Conservation (phyloP, 2,329 filamentous ascomycete genomes). For the Cladosporium sp. region DNA sequence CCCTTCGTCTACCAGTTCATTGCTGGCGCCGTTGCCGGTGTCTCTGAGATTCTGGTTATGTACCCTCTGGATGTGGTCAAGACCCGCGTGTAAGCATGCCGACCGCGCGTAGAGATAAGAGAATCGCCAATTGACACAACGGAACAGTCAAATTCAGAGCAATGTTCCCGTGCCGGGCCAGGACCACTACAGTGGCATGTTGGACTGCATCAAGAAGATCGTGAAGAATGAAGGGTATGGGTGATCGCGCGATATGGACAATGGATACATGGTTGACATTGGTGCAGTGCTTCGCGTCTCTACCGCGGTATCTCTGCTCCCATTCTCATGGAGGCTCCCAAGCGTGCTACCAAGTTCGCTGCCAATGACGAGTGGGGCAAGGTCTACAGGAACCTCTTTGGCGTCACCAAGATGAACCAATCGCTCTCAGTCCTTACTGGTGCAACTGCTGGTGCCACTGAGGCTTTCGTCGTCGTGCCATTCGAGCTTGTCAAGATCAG, state of each 20-base stretch:
- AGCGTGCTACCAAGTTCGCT: slow-evolving; percentile 95
- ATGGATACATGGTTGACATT: slow-evolving; percentile 7
- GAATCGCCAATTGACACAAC: not conserved
- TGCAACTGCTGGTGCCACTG: slow-evolving; percentile 89
- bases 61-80: slow-evolving; percentile 98
- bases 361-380: slow-evolving; percentile 98
- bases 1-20: slow-evolving; percentile 94
- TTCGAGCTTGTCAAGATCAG: slow-evolving; percentile 99
- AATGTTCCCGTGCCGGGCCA: slow-evolving; percentile 58
- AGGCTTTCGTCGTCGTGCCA: slow-evolving; percentile 93
- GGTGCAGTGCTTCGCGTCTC: slow-evolving; percentile 67
- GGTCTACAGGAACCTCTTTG: slow-evolving; percentile 85
- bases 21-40: slow-evolving; percentile 94
- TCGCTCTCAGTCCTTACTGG: slow-evolving; percentile 87
- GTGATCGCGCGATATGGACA: not conserved
- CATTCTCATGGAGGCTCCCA: slow-evolving; percentile 96
- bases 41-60: slow-evolving; percentile 74
- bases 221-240: slow-evolving; percentile 88
- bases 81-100: slow-evolving; percentile 74
- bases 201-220: slow-evolving; percentile 98
- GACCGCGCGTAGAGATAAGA: not conserved
- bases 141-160: slow-evolving; percentile 52
- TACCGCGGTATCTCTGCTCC: slow-evolving; percentile 95
- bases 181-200: slow-evolving; percentile 92
- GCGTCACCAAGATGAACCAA: slow-evolving; percentile 83